Evolutionary conservation across 345 rosid genomes (phyloP), one percentile per base, ranked within the genome.

Genomic region (Brassica cretica): DNA sequence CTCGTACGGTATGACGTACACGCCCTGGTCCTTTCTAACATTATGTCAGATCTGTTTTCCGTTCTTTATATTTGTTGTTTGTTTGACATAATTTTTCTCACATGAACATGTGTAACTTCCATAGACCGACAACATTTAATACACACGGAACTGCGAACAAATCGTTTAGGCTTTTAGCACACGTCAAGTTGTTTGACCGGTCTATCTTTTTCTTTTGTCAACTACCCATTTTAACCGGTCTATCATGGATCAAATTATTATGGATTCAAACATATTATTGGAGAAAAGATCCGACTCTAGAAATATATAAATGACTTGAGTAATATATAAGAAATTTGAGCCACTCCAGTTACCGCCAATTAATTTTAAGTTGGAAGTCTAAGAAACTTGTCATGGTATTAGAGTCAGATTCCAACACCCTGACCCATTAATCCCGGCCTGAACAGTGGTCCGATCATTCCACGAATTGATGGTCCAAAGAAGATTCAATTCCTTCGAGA

Each of bases 1-100:
- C 19, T 67, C 60, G 73, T 75, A 75, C 66, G 14, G 49, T 64
- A 35, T 16, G 10, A 63, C 64, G 70, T 76, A 70, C 80, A 63
- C 25, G 70, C 25, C 5, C 58, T 14, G 60, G 10, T 24, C 44
- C 41, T 62, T n/a, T 24, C 16, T 55, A n/a, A 3, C 55, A 49
- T 18, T 49, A 64, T 35, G 18, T 70, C 58, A 25, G 53, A 14
- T 33, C 29, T 51, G 62, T 12, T 63, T 59, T 46, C 35, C 41
- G 60, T 53, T 3, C 24, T 53, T 16, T 64, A 51, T 30, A 32
- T 58, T 58, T 70, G 32, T 56, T 68, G 24, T 63, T 74, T 74
- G 53, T 18, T 74, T 68, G 63, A 29, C 64, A 11, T 51, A 15
- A 63, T 19, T 18, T 61, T 60, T 21, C 41, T 68, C 70, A 63